Evolutionary conservation across 2,329 filamentous ascomycete genomes (phyloP), one percentile per base, ranked within the genome.

Genomic region (Rosellinia necatrix): DNA sequence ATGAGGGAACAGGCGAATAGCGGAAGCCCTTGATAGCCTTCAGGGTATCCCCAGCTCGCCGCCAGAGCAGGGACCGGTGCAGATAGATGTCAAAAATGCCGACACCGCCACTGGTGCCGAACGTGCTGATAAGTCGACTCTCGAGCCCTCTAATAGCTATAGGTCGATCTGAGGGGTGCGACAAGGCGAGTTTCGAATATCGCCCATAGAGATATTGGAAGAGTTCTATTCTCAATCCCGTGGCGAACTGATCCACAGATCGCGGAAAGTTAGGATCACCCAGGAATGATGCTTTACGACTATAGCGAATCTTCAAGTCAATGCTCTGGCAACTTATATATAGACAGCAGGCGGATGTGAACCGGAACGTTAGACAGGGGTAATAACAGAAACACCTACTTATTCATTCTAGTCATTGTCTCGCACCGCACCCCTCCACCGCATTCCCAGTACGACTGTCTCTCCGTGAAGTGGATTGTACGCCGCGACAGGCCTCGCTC

Each of bases 361-460:
- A n/a, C n/a, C 4, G 29, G 7, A 41, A n/a, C 19, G 19, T 4
- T 41, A 3, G 12, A 7, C 21, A 25, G 13, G 43, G 21, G 30
- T 15, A 24, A 13, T 34, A 35, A 29, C 3, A 32, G 32, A 32
- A 48, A 37, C 5, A 29, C 46, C 4, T 49, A 49, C 47, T 49
- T 49, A 13, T 32, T 49, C 47, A 50, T 50, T 15, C 21, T 42
- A 1, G 48, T 42, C 27, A 50, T 34, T 9, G 57, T 62, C 17
- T 64, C 59, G 19, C 54, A 60, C 2, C 55, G 56, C 9, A 64
- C 49, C 7, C 58, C 60, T 4, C 35, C 22, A 9, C 59, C 59
- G 29, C 61, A 63, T 25, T 63, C 59, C 61, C 61, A 63, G 24
- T 63, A 63, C 13, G 46, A 42, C 42, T 63, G 61, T 6, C 27